These are phyloP conservation scores for Exophiala spinifera DNA, from an alignment of 2,329 filamentous ascomycete species.

Conservation along the genomic window DNA sequence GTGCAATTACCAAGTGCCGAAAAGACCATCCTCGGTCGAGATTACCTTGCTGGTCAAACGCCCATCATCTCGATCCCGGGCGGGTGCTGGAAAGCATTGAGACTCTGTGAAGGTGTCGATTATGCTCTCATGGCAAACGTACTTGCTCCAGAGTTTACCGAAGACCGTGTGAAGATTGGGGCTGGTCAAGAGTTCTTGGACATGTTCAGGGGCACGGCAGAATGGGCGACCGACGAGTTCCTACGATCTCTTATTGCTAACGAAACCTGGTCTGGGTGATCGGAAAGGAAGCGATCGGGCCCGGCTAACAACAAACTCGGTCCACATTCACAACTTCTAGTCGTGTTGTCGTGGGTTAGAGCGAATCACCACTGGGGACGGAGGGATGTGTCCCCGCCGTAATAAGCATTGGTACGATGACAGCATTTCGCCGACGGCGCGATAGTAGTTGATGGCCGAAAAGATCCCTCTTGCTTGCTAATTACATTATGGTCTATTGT, in stretches of 20 bases:
- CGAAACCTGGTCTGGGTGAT: background rate
- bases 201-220: background rate
- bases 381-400: no score
- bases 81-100: constrained; percentile 1
- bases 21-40: background rate
- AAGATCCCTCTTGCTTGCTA: background rate
- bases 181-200: background rate
- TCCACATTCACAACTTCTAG: no score
- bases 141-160: background rate
- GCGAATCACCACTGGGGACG: no score
- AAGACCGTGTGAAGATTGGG: background rate
- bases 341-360: no score
- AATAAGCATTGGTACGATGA: no score
- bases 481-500: background rate
- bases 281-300: background rate
- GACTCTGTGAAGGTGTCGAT: background rate
- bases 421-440: background rate
- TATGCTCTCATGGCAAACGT: background rate
- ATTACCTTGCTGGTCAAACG: background rate
- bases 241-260: background rate
- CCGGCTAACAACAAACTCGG: no score
- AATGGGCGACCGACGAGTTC: constrained; percentile 1
- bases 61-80: background rate
- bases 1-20: background rate
- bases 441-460: background rate